Percentiles rank a stretch among this genome's conserved stretches.
phyloP scores from a whole-genome alignment of 139 green algal species.

The Tetraselmis striata region DNA sequence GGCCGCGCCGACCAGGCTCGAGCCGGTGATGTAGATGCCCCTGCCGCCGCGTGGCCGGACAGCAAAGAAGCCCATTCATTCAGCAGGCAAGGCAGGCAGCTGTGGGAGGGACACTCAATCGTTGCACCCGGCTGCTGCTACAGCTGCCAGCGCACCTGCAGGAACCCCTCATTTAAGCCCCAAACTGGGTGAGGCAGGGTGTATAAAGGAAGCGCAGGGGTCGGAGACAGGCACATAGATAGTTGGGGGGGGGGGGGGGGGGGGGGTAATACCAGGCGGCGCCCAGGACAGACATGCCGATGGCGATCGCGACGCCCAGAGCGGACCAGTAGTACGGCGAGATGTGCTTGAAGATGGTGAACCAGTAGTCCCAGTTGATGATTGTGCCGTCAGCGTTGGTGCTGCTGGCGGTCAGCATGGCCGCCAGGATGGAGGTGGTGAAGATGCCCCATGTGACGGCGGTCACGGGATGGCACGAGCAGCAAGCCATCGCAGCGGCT shows the following conservation, averaged over 20 bases:
- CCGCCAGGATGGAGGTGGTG: not conserved
- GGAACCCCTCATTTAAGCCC: no score
- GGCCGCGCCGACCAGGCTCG: constrained; percentile 87
- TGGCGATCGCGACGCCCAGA: constrained; percentile 74
- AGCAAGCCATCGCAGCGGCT: not conserved
- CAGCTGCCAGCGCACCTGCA: no score
- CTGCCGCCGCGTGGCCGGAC: no score
- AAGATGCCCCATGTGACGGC: not conserved
- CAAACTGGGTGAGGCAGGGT: no score
- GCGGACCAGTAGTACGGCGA: constrained; percentile 86
- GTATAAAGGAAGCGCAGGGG: no score
- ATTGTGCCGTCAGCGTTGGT: constrained; percentile 24
- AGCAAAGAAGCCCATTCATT: no score
- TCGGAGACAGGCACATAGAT: no score
- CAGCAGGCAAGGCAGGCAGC: no score
- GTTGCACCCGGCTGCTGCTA: no score
- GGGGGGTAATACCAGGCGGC: constrained; percentile 76
- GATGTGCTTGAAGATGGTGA: constrained; percentile 77
- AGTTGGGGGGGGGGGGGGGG: no score
- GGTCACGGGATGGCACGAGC: not conserved
- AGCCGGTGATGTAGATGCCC: constrained; percentile 99
- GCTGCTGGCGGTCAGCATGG: not conserved
- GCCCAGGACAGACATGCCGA: constrained; percentile 88
- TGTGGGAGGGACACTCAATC: no score
- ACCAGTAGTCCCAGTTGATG: constrained; percentile 76